Base-by-base conservation (phyloP, 768 basidiomycete genomes). In the Sutorius australiensis region DNA sequence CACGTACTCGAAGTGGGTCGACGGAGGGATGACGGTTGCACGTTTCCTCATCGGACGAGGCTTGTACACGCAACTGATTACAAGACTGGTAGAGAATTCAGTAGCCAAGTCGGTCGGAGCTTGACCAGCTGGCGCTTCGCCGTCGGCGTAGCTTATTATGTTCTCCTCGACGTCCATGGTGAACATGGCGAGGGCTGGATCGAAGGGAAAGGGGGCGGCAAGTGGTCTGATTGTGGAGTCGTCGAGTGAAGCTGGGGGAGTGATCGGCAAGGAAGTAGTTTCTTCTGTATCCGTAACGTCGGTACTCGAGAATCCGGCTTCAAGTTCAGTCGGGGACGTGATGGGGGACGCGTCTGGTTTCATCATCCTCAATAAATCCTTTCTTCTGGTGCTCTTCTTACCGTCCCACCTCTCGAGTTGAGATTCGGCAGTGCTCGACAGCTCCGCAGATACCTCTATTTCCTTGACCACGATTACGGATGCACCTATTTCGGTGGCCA, bases 401-500 rank as follows among this genome's bases (percentile, higher is more conserved):
- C 72, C 68, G 30, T 71, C 71, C 75, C 74, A 74, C 33, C 48
- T 57, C 51, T 60, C 67, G 2, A 61, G 44, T 16, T 63, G 68
- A n/a, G 60, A 61, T 51, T 72, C 73, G 0, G 67, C 70, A n/a
- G 71, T 43, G 14, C 57, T 63, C 6, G 64, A 67, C 60, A 86
- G 71, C 11, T 73, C 76, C 0, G 77, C 78, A 0, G 86, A 85
- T 0, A 93, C 83, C 60, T 89, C 87, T 28, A 95, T 83, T 65
- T 94, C 91, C 72, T 91, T 92, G 14, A 94, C 87, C 28, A 97
- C 83, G 44, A 94, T 84, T 51, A 97, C 92, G 24, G 89, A 90
- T 0, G 92, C 95, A 1, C 92, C 93, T 37, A 98, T 87, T 65
- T 95, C 93, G 24, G 86, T 84, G 0, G 94, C 93, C 95, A 98